Evolutionary conservation across 805 yeast species (phyloP), one percentile per base, ranked within the genome.

Genomic region (Candida multigemmis): DNA sequence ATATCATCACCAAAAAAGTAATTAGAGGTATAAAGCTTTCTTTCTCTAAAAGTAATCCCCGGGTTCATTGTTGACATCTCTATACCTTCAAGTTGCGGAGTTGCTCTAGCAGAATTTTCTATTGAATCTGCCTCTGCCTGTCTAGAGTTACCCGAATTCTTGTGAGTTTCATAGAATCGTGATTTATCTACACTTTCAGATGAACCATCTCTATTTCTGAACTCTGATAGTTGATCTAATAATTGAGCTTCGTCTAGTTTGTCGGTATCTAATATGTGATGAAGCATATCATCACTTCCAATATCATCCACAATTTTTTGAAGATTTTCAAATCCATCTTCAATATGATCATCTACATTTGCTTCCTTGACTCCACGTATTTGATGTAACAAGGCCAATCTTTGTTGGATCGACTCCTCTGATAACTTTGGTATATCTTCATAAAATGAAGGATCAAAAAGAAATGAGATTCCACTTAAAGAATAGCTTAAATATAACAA

Each of bases 361-460:
- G 25, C 29, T 22, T 38, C 30, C 16, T 45, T 46, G 23, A 45
- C 37, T 2, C 46, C 47, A 32, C 62, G 32, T 13, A 59, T 42
- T 30, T 49, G 56, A 22, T 48, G 46, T 28, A 56, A 40, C 12
- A 57, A 38, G n/a, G 41, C 22, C n/a, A 60, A 41, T 12, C 67
- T 41, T 16, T 53, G 52, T 23, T 55, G 51, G 12, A 61, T 43
- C 2, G 62, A 39, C 27, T 53, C 56, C 2, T 44, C 38, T 23
- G 42, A 48, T 22, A 58, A 39, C 23, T 55, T 53, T 0, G 68
- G 66, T 14, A 60, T 56, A 23, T 62, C 63, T 22, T 64, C 71
- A 23, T 66, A 62, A 38, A 62, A 79, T 9, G 76, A 73, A 0
- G 93, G 83, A 44, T 85, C 95, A 40, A 82, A 71, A 19, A 86